phyloP scores from a whole-genome alignment of 345 rosid species.

The Barbarea vulgaris region DNA sequence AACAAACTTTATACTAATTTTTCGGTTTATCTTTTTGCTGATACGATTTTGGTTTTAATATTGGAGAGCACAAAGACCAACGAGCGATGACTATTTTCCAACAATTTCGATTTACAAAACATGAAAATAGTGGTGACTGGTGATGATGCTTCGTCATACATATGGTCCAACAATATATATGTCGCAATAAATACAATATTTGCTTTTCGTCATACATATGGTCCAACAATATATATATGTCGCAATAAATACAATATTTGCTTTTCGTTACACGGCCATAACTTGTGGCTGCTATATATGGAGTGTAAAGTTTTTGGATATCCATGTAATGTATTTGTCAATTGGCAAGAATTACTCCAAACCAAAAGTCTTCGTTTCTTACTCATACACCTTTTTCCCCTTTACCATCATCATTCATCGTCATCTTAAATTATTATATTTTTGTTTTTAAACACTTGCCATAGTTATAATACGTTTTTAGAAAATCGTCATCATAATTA shows the following conservation, averaged over 20 bases:
- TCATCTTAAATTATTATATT: neutral
- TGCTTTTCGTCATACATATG: constrained; percentile 14
- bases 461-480: neutral
- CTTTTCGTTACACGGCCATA: constrained; percentile 12
- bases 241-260: constrained; percentile 12
- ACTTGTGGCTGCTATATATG: constrained; percentile 20
- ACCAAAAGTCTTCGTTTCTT: constrained; percentile 15
- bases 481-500: neutral
- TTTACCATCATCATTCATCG: neutral
- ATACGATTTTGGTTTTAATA: neutral
- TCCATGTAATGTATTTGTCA: neutral
- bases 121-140: neutral
- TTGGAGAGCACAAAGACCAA: neutral
- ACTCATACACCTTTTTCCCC: constrained; percentile 12
- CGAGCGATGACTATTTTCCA: neutral
- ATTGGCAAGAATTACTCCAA: constrained; percentile 1
- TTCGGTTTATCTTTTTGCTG: neutral
- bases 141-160: constrained; percentile 8
- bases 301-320: constrained; percentile 3
- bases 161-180: constrained; percentile 26
- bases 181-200: constrained; percentile 20
- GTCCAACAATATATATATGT: constrained; percentile 28
- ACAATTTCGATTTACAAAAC: neutral
- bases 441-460: neutral
- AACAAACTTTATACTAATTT: no score